Conservation (phyloP, 2,329 filamentous ascomycete genomes). For the Monosporascus sp. region DNA sequence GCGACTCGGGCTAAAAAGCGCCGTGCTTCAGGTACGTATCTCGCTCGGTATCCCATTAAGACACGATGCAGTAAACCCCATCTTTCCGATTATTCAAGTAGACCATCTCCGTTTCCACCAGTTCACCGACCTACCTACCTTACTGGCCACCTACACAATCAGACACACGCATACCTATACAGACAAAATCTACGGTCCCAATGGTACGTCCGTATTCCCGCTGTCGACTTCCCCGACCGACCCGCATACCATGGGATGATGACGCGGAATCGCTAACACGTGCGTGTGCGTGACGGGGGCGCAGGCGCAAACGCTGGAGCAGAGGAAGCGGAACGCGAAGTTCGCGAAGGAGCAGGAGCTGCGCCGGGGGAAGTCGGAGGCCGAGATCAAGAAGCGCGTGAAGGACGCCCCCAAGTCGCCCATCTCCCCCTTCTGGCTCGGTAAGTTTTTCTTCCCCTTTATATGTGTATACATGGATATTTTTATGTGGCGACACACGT, state of each 20-base stretch:
- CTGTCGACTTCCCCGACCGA: neutral
- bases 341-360: slow-evolving; percentile 69
- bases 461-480: neutral
- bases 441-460: slow-evolving; percentile 34
- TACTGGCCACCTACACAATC: neutral
- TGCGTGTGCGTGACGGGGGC: neutral
- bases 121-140: neutral
- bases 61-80: too few species aligned
- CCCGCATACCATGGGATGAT: neutral
- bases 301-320: slow-evolving; percentile 78
- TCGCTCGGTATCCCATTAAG: too few species aligned
- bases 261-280: slow-evolving; percentile 4
- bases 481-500: neutral
- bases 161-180: neutral
- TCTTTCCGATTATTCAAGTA: too few species aligned
- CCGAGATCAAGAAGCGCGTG: slow-evolving; percentile 54
- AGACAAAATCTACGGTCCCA: neutral
- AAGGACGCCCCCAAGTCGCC: slow-evolving; percentile 55
- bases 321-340: slow-evolving; percentile 74
- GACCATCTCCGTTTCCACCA: neutral
- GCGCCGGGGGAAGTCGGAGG: slow-evolving; percentile 70
- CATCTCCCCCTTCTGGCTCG: slow-evolving; percentile 59
- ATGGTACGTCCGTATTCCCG: neutral
- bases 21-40: too few species aligned
- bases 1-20: too few species aligned